A percentile compares a stretch with the other conserved stretches of the same genome.
phyloP scores from a whole-genome alignment of 1,284 basidiomycete species.

The Bondarzewia mesenterica region DNA sequence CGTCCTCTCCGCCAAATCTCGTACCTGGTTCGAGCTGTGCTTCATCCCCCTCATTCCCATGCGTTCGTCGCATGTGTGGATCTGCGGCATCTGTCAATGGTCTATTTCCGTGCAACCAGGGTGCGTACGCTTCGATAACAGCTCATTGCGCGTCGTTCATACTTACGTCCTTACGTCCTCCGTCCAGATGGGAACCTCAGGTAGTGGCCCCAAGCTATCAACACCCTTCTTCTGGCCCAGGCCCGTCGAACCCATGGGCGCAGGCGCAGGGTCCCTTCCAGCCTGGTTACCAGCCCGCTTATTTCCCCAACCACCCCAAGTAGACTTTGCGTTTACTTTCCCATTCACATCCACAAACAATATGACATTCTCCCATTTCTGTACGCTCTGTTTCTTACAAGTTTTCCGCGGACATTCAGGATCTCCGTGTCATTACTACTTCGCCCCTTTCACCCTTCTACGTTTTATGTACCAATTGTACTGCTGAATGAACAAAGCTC shows the following conservation, averaged over 20 bases:
- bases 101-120: slow-evolving; percentile 33
- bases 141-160: neutral
- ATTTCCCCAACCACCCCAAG: slow-evolving; percentile 4
- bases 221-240: slow-evolving; percentile 1
- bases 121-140: slow-evolving; percentile 27
- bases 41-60: slow-evolving; percentile 43
- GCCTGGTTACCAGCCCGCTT: slow-evolving; percentile 15
- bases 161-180: neutral
- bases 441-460: neutral
- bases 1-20: slow-evolving; percentile 38
- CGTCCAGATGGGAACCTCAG: slow-evolving; percentile 37
- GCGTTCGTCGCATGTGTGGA: slow-evolving; percentile 36
- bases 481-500: neutral
- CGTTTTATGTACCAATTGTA: neutral
- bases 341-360: neutral
- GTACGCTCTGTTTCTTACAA: neutral
- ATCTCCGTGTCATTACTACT: neutral
- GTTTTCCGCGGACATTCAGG: neutral
- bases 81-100: slow-evolving; percentile 45
- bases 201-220: slow-evolving; percentile 10
- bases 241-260: neutral
- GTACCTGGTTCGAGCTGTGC: slow-evolving; percentile 46
- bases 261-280: slow-evolving; percentile 15
- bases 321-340: neutral
- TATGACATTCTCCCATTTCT: too few species aligned